These are phyloP conservation scores for Warburgia ugandensis DNA, from an alignment of 164 flowering plant species.

Conservation along the genomic window DNA sequence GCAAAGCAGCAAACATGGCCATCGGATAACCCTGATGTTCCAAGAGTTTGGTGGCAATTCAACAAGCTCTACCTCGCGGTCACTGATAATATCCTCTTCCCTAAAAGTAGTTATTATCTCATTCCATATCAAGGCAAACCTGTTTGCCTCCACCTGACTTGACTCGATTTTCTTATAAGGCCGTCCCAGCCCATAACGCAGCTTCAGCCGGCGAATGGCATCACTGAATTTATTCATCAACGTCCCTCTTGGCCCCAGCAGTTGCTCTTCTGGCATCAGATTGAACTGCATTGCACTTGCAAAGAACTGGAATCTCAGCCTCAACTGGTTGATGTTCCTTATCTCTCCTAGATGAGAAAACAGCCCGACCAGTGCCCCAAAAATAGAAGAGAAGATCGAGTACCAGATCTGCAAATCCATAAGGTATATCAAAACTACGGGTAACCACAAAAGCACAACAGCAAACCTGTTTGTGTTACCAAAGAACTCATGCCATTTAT, in stretches of 20 bases:
- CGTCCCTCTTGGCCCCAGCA: constrained; percentile 27
- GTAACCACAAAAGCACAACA: constrained; percentile 63
- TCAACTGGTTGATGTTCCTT: constrained; percentile 59
- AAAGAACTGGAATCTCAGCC: constrained; percentile 92
- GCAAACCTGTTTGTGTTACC: constrained; percentile 43
- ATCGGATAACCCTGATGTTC: constrained; percentile 80
- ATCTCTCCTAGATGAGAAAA: constrained; percentile 92
- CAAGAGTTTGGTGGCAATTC: constrained; percentile 72
- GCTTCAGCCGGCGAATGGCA: constrained; percentile 56
- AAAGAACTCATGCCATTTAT: constrained; percentile 83
- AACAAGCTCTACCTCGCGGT: constrained; percentile 71
- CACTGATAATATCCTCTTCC: constrained; percentile 84
- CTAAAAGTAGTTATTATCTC: constrained; percentile 61
- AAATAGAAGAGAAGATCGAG: constrained; percentile 61
- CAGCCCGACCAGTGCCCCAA: constrained; percentile 64
- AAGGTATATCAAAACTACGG: constrained; percentile 65
- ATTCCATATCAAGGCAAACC: constrained; percentile 87
- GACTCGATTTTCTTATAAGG: constrained; percentile 72
- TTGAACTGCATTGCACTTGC: constrained; percentile 89
- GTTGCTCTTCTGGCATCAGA: constrained; percentile 75
- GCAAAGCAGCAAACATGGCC: constrained; percentile 91
- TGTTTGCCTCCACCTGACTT: constrained; percentile 63
- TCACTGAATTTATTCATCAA: constrained; percentile 54
- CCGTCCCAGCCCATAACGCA: constrained; percentile 80
- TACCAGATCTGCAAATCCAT: constrained; percentile 94